Evolutionary conservation across 2,329 filamentous ascomycete genomes (phyloP).

Genomic region (Epichloe brachyelytri): DNA sequence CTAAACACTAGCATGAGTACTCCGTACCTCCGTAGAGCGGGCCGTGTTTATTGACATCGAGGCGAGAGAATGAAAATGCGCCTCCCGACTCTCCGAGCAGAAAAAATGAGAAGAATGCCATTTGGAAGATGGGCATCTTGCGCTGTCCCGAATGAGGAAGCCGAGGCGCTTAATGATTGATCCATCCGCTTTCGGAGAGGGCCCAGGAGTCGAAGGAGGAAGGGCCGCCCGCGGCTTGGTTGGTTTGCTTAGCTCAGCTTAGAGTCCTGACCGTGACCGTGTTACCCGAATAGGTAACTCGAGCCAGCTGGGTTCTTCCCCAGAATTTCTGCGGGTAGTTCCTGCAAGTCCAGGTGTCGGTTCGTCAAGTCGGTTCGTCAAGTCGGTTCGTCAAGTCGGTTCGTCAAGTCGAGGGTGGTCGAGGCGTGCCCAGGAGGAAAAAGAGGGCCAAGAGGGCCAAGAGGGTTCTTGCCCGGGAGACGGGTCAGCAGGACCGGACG

Average conservation of each 20-base stretch:
- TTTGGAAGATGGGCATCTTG: not conserved
- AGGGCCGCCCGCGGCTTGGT: too few species aligned
- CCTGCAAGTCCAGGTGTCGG: not conserved
- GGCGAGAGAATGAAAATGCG: too few species aligned
- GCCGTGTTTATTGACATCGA: too few species aligned
- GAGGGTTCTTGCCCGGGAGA: not conserved
- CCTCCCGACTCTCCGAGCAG: too few species aligned
- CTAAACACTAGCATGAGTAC: not conserved
- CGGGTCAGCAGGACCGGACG: too few species aligned
- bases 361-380: not conserved
- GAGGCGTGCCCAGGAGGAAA: too few species aligned
- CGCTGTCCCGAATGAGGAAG: not conserved
- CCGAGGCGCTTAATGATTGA: not conserved
- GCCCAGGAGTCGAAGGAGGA: too few species aligned
- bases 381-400: too few species aligned
- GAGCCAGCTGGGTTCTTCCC: slow-evolving; percentile 4
- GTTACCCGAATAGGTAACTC: slow-evolving; percentile 6
- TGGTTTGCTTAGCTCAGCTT: too few species aligned
- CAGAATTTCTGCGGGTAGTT: slow-evolving; percentile 4
- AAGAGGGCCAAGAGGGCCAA: not conserved
- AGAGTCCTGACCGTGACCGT: not conserved
- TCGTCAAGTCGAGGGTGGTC: not conserved
- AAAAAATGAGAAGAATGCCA: not conserved
- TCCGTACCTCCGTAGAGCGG: too few species aligned
- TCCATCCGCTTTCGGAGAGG: not conserved